Conservation (phyloP, 2,329 filamentous ascomycete genomes). For the Ophiognomonia clavigignenti-juglandacearum region DNA sequence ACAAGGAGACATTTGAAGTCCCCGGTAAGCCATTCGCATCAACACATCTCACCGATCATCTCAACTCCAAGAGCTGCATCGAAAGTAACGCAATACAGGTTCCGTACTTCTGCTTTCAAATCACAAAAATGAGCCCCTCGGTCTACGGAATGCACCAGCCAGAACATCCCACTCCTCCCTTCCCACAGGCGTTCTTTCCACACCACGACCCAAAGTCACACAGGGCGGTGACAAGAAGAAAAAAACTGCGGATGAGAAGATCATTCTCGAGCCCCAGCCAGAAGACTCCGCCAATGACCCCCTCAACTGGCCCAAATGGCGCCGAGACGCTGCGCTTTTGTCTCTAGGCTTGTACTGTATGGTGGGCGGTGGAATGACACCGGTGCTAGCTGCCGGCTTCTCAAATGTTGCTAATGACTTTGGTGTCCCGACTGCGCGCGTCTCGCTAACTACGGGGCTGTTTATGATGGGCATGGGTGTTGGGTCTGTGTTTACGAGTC, state of each 20-base stretch:
- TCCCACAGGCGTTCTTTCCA: conserved; percentile 36
- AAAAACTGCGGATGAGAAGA: conserved; percentile 72
- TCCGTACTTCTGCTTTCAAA: conserved; percentile 53
- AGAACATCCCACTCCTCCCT: conserved; percentile 56
- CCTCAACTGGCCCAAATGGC: conserved; percentile 82
- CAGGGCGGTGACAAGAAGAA: conserved; percentile 44
- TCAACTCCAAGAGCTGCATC: not conserved
- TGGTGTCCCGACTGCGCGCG: conserved; percentile 61
- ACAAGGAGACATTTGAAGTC: conserved; percentile 76
- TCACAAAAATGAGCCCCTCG: conserved; percentile 54
- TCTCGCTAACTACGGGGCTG: conserved; percentile 82
- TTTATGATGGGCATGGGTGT: conserved; percentile 93
- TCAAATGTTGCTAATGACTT: conserved; percentile 66
- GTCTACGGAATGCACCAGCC: conserved; percentile 51
- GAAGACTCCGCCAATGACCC: conserved; percentile 89
- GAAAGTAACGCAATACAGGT: conserved; percentile 32
- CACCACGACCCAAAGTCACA: conserved; percentile 25
- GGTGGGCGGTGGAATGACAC: conserved; percentile 88
- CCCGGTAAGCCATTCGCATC: conserved; percentile 55
- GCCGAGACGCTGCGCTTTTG: conserved; percentile 72
- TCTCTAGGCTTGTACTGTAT: conserved; percentile 90
- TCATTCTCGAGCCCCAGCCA: conserved; percentile 87
- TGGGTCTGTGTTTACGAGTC: conserved; percentile 78
- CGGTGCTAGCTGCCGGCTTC: conserved; percentile 86
- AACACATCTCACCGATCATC: not conserved